Percentiles rank a stretch among this genome's conserved stretches.
These are phyloP conservation scores for Solanum sejunctum DNA, from an alignment of 257 asterid genomes.

Conservation along the genomic window DNA sequence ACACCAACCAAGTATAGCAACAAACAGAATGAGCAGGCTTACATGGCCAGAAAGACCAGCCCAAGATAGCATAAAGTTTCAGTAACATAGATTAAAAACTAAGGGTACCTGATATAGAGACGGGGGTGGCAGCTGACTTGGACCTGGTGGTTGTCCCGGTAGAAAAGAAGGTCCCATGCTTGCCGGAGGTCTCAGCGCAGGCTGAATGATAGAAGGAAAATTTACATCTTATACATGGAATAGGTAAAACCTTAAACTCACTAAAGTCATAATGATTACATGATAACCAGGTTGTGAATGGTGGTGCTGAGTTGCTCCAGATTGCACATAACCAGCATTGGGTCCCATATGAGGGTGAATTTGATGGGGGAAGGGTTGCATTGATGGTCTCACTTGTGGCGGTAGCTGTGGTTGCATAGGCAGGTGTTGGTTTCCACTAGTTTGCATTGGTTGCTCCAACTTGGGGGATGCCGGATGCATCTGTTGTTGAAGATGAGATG, in stretches of 20 bases:
- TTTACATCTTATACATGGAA: constrained; percentile 2
- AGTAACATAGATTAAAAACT: constrained; percentile 3
- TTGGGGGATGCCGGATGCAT: constrained; percentile 41
- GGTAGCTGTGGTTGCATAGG: constrained; percentile 62
- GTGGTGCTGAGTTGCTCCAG: constrained; percentile 62
- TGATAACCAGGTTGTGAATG: constrained; percentile 73
- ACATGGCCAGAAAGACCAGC: not conserved
- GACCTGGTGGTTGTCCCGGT: constrained; percentile 63
- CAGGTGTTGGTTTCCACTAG: constrained; percentile 41
- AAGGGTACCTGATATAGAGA: constrained; percentile 56
- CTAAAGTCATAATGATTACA: constrained; percentile 31
- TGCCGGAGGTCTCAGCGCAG: constrained; percentile 50
- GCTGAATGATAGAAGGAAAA: constrained; percentile 29
- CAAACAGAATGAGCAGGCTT: not conserved
- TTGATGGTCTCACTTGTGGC: constrained; percentile 46
- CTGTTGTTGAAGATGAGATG: constrained; percentile 48
- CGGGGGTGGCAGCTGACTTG: constrained; percentile 48
- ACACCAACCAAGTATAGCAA: not conserved
- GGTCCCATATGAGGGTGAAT: constrained; percentile 60
- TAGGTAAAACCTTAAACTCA: not conserved
- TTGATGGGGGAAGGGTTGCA: constrained; percentile 58
- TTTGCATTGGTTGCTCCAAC: constrained; percentile 57
- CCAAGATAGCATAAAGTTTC: not conserved
- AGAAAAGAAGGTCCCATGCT: constrained; percentile 63
- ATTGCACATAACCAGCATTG: constrained; percentile 57